Base-by-base conservation (phyloP, 2,329 filamentous ascomycete species). In the Scleromitrula shiraiana region DNA sequence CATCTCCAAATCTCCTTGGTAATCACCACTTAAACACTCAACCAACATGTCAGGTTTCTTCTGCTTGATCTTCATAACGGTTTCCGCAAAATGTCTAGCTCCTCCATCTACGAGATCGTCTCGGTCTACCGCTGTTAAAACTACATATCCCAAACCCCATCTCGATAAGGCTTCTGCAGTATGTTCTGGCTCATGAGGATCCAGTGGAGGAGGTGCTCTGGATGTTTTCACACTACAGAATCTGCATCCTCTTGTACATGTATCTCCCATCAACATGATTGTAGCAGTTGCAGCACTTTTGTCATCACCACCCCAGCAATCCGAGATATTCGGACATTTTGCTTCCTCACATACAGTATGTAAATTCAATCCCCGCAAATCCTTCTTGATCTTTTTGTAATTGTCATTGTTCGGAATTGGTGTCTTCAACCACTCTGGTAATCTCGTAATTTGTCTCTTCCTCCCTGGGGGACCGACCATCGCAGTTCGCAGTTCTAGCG, bases 221-320 rank as follows among this genome's bases (percentile, higher is more conserved):
- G 73, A 83, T 3, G 93, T 98, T 76, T 97, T 97, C 44, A 98
- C 93, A 56, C 84, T 88, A 76, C 93, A 98, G 74, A 98, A 98
- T 45, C 93, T 81, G 69, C 93, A 98, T 15, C 91, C 93, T 51
- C 93, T 79, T 15, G 93, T 98, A 69, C 93, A 98, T 7, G 91
- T 97, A 67, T 98, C 93, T 55, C 93, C 93, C 90, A 97, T 97
- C 40, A 98, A 73, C 93, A 98, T 98, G 68, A 98, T 97, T 9
- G 93, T 98, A 2, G 93, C 93, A 26, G 93, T 98, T 4, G 93
- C 93, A 22, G 88, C 84, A 56, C 81, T 83, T 72, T 95, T 95
- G 66, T 85, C 80, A 63, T 76, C 81, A 27, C 93, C 93, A 53
- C 93, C 93, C 93, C 93, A 98, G 73, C 93, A 98, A 66, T 97